Evolutionary conservation across 805 yeast genomes (phyloP), one percentile per base, ranked within the genome.

Genomic region (Lachancea waltii): DNA sequence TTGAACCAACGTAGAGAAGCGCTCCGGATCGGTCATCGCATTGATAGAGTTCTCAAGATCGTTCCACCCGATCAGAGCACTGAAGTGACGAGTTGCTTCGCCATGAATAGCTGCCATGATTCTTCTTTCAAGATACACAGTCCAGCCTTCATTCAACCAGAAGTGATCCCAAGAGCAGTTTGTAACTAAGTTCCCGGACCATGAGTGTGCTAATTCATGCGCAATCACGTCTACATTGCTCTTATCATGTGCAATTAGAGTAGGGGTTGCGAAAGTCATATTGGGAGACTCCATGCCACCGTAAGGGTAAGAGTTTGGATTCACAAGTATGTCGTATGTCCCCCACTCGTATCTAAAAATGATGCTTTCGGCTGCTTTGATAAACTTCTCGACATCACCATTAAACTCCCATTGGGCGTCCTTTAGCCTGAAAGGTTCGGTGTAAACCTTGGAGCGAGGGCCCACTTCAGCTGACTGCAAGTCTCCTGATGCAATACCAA

Each of bases 211-310:
- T 48, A 87, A 70, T 61, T 87, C 96, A 62, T 87, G 96, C 1
- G 95, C 95, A 56, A 87, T 77, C 20, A 87, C 96, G 50, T 83
- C 87, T 14, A 86, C 86, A 47, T 86, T 85, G 41, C 85, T 79
- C 41, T 89, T 71, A 61, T 86, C 95, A 27, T 89, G 87, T 11
- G 89, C 75, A 30, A 87, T 75, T 44, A 87, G 68, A 2, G 96
- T 86, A 33, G 95, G 95, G 0, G 95, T 85, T 7, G 87, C 89
- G 62, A 85, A 85, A 1, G 95, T 85, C 60, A 85, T 77, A 54
- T 86, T 85, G 43, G 95, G 95, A 54, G 85, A 85, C 64, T 87
- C 95, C 95, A 87, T 87, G 38, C 96, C 96, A 45, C 95, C 95
- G 53, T 84, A 87, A 3, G 95, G 94, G 63, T 74, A 75, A 2